phyloP scores from a whole-genome alignment of 257 asterid species.

The Catharanthus roseus region DNA sequence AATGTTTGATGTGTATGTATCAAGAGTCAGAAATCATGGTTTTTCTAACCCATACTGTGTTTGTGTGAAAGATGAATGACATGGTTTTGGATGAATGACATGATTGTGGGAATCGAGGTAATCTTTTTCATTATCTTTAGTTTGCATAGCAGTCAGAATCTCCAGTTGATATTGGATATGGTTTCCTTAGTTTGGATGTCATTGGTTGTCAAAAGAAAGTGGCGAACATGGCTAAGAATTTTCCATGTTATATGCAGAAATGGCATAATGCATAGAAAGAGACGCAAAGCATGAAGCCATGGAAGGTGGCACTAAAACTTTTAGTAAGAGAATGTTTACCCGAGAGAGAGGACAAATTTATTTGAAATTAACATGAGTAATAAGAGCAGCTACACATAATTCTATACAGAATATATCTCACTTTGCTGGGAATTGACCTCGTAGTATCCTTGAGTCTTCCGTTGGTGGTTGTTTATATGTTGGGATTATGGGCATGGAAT shows the following conservation, averaged over 20 bases:
- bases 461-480: neutral
- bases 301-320: neutral
- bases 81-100: neutral
- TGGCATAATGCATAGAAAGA: neutral
- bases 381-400: neutral
- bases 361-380: neutral
- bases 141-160: neutral
- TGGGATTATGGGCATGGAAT: neutral
- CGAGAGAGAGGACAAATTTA: neutral
- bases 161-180: neutral
- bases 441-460: neutral
- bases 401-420: neutral
- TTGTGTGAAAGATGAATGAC: neutral
- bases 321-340: neutral
- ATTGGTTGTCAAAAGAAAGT: neutral
- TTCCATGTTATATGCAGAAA: neutral
- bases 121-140: neutral
- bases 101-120: neutral
- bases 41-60: neutral
- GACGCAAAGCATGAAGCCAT: neutral
- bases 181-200: neutral
- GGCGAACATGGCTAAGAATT: neutral
- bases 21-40: neutral
- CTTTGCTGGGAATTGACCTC: neutral
- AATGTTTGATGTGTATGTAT: neutral